Evolutionary conservation across 129 eudicot genomes (phyloP), one percentile per base, ranked within the genome.

Genomic region (Lactuca sativa): DNA sequence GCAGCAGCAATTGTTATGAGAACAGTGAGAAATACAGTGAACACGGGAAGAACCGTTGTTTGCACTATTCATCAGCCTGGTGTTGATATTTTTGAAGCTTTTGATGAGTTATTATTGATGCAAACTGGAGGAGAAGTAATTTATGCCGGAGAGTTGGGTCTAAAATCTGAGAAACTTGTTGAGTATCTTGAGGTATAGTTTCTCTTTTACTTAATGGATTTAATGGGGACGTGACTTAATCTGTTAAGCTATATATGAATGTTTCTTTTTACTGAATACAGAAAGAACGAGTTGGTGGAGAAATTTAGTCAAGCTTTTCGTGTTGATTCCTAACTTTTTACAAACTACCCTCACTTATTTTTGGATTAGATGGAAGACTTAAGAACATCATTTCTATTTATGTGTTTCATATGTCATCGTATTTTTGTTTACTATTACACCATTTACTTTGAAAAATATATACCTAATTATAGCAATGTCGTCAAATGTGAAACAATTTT

Each of bases 51-150:
- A 75, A 83, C 84, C 1, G 87, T 83, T 9, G 79, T 83, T 21
- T 83, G 87, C 79, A 83, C 87, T 40, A 79, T 83, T 40, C 87
- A 83, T 75, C 87, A 83, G 57, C 87, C 87, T 13, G 82, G 84
- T 11, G 47, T 83, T 34, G 79, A 83, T 75, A 83, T 83, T 7
- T 83, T 83, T 67, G 84, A 83, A 80, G 68, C 87, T 21, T 83
- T 83, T 56, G 84, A 83, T 62, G 87, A 83, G 87, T 84, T 83
- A 65, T 33, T 70, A 8, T 59, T 78, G 54, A 31, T 76, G 82
- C 79, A 79, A 76, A 55, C 79, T 44, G 87, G 88, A 68, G 88
- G 88, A 48, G 74, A 80, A 63, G 70, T 83, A 9, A 67, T 80
- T 21, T 83, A 83, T 32, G 59, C 82, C 0, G 88, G 85, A 31